Conservation (phyloP, 2,329 filamentous ascomycete genomes). For the Cryoendolithus antarcticus region DNA sequence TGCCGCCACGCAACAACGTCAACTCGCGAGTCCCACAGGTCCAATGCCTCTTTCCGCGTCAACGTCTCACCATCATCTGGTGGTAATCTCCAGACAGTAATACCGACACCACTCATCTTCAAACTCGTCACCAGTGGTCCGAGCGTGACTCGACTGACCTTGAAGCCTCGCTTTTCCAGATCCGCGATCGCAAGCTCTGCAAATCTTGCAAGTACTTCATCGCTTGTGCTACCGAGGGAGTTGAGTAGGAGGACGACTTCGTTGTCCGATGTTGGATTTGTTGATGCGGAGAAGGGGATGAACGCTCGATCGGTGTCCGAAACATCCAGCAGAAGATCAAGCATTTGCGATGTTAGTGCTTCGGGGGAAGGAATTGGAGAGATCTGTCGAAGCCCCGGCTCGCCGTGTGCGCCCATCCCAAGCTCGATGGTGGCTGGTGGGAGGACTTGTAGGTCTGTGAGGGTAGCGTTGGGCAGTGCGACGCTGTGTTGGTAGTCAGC, state of each 20-base stretch:
- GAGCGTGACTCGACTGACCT: conserved; percentile 21
- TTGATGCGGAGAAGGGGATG: conserved; percentile 23
- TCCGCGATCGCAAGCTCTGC: conserved; percentile 22
- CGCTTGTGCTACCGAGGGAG: conserved; percentile 24
- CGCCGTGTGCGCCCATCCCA: conserved; percentile 55
- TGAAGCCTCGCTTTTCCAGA: conserved; percentile 19
- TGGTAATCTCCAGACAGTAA: conserved; percentile 26
- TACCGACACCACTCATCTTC: conserved; percentile 27
- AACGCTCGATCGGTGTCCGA: conserved; percentile 24
- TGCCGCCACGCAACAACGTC: conserved; percentile 26
- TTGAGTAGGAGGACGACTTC: conserved; percentile 25
- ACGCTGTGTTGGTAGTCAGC: conserved; percentile 15
- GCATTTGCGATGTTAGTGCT: conserved; percentile 22
- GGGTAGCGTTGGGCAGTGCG: conserved; percentile 34
- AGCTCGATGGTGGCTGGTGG: conserved; percentile 44
- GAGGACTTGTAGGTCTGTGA: conserved; percentile 48
- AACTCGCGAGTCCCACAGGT: conserved; percentile 24
- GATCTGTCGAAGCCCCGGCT: conserved; percentile 47
- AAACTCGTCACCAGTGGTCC: conserved; percentile 25
- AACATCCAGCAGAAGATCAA: conserved; percentile 23
- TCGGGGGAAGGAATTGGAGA: conserved; percentile 30
- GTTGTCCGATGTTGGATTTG: conserved; percentile 17
- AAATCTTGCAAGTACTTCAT: conserved; percentile 24
- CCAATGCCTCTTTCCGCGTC: conserved; percentile 16
- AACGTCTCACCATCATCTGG: conserved; percentile 18